These are phyloP conservation scores for Elasticomyces elasticus DNA, from an alignment of 495 filamentous ascomycete genomes.

Conservation along the genomic window DNA sequence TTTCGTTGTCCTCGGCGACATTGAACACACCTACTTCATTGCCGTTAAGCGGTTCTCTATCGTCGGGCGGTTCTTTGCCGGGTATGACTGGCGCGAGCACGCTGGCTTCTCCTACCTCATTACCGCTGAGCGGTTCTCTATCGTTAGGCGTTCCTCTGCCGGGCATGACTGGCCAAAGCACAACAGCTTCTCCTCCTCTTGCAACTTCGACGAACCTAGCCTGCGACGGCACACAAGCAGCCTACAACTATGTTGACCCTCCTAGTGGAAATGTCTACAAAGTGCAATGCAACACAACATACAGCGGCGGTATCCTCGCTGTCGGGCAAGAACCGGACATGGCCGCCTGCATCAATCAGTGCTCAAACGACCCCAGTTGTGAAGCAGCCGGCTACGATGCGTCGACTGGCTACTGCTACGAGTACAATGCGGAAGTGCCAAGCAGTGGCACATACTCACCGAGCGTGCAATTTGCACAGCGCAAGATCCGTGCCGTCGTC, in stretches of 20 bases:
- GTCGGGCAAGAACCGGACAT: neutral
- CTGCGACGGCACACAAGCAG: neutral
- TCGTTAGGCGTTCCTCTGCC: too few species aligned
- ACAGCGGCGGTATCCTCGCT: neutral
- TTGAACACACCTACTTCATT: too few species aligned
- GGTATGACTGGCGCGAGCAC: too few species aligned
- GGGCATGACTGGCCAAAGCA: neutral
- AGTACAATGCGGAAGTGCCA: conserved; percentile 1
- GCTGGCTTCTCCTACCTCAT: too few species aligned
- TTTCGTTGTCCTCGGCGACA: too few species aligned
- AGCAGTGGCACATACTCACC: conserved; percentile 1
- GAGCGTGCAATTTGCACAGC: conserved; percentile 1
- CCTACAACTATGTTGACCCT: neutral
- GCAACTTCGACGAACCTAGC: neutral
- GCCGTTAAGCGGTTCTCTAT: too few species aligned
- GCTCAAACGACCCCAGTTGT: conserved; percentile 1
- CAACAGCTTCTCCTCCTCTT: neutral
- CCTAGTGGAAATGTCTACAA: neutral
- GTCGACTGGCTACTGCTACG: conserved; percentile 1
- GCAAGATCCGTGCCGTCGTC: neutral
- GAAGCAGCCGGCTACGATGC: conserved; percentile 4
- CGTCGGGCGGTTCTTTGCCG: too few species aligned
- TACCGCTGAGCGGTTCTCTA: too few species aligned
- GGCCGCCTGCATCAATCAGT: conserved; percentile 1
- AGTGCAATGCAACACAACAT: conserved; percentile 9